These are phyloP conservation scores for Fomitopsis betulina DNA, from an alignment of 1,284 basidiomycete genomes.

Conservation along the genomic window DNA sequence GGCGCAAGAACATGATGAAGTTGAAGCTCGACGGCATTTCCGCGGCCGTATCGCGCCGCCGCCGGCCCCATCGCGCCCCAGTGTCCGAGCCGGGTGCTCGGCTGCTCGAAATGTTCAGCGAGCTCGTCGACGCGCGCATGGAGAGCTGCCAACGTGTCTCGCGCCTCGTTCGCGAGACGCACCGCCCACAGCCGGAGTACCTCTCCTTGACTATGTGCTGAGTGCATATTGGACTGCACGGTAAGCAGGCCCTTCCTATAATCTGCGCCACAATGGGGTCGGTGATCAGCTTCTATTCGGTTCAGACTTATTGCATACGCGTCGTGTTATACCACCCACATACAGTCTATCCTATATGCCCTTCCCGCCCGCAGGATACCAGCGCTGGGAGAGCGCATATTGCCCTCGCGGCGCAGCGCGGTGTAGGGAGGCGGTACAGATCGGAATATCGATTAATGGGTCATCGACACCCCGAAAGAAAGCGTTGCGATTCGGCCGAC, in stretches of 20 bases:
- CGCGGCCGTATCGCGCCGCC: conserved; percentile 17
- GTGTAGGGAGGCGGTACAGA: not conserved
- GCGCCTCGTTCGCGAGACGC: conserved; percentile 48
- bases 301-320: not conserved
- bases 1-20: conserved; percentile 45
- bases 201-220: conserved; percentile 16
- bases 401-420: not conserved
- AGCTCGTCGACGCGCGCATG: conserved; percentile 68
- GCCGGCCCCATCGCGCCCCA: conserved; percentile 28
- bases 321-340: not conserved
- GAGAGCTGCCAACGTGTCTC: conserved; percentile 67
- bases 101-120: conserved; percentile 63
- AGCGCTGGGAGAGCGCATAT: not conserved
- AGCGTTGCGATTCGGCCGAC: not conserved
- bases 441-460: not conserved
- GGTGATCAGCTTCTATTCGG: conserved; percentile 1
- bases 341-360: no score
- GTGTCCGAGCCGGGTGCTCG: conserved; percentile 42
- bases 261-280: not conserved
- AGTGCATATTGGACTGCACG: conserved; percentile 14
- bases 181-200: conserved; percentile 13
- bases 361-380: not conserved
- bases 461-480: conserved; percentile 1
- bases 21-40: conserved; percentile 43
- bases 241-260: conserved; percentile 11